Evolutionary conservation across 352 stramenopile species (phyloP).

Genomic region (Globisporangium paddicum): DNA sequence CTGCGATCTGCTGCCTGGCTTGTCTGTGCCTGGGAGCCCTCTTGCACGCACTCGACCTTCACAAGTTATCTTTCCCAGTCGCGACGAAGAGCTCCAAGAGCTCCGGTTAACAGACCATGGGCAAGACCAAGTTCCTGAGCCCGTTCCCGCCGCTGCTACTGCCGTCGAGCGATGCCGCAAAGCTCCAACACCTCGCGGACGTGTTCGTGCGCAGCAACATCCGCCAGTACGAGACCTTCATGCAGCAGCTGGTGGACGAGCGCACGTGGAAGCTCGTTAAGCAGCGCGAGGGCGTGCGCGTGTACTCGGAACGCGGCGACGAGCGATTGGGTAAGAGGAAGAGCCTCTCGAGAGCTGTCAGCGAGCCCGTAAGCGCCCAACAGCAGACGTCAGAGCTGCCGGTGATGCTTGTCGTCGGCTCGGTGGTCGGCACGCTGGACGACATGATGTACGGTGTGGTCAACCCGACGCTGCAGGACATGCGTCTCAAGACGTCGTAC

Average conservation of each 20-base stretch:
- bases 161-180: slow-evolving; percentile 18
- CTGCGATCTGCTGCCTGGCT: too few relatives aligned
- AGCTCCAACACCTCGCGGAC: slow-evolving; percentile 21
- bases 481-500: slow-evolving; percentile 21
- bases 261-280: slow-evolving; percentile 30
- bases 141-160: slow-evolving; percentile 34
- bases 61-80: too few relatives aligned
- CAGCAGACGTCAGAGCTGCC: background rate
- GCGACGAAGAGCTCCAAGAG: background rate
- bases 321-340: slow-evolving; percentile 3
- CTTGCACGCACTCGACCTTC: too few relatives aligned
- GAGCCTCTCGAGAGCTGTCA: background rate
- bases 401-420: slow-evolving; percentile 11
- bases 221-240: slow-evolving; percentile 25
- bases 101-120: background rate
- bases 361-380: background rate
- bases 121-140: slow-evolving; percentile 7
- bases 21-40: too few relatives aligned
- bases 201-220: slow-evolving; percentile 21
- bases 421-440: slow-evolving; percentile 14
- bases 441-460: slow-evolving; percentile 25
- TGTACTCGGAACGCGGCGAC: slow-evolving; percentile 29
- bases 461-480: slow-evolving; percentile 15
- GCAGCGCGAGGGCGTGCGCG: slow-evolving; percentile 27
- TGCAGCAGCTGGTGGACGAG: slow-evolving; percentile 18